Conservation (phyloP, 1,284 basidiomycete species). For the Tilletia setariae region DNA sequence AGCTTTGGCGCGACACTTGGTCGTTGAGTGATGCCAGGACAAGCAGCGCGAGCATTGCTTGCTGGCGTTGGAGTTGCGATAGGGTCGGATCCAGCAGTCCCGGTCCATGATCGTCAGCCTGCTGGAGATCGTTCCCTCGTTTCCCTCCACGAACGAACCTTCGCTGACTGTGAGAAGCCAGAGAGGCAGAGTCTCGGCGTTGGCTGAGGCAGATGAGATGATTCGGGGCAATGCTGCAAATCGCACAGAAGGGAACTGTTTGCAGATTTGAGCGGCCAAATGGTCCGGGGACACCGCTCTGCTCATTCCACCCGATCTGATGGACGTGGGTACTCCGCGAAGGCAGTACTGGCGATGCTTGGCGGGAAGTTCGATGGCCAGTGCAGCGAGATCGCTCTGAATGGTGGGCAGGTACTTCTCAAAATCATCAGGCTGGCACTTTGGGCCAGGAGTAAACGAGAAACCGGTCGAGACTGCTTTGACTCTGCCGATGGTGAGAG, state of each 20-base stretch:
- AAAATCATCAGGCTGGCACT: not conserved
- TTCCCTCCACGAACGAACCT: not conserved
- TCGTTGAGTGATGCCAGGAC: slow-evolving; percentile 7
- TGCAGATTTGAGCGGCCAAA: not conserved
- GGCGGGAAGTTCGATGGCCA: not conserved
- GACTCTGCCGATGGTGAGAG: not conserved
- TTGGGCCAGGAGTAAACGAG: slow-evolving; percentile 1
- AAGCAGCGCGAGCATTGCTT: slow-evolving; percentile 1
- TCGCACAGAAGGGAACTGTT: not conserved
- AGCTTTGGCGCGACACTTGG: not conserved
- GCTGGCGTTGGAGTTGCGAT: slow-evolving; percentile 5
- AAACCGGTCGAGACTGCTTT: not conserved
- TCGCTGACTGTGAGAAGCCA: not conserved
- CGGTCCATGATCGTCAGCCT: not conserved
- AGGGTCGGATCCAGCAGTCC: not conserved
- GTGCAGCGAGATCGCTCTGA: not conserved
- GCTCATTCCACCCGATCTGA: not conserved
- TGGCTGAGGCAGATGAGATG: not conserved
- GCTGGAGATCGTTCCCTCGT: not conserved
- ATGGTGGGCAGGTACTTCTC: not conserved
- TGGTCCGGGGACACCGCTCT: not conserved
- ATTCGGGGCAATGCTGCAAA: not conserved
- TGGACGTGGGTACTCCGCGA: not conserved
- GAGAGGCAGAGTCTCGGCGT: not conserved
- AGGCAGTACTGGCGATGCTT: not conserved